Percentiles rank a stretch among this genome's conserved stretches.
Conservation (phyloP, 352 stramenopile species). For the Phytophthora vignae region DNA sequence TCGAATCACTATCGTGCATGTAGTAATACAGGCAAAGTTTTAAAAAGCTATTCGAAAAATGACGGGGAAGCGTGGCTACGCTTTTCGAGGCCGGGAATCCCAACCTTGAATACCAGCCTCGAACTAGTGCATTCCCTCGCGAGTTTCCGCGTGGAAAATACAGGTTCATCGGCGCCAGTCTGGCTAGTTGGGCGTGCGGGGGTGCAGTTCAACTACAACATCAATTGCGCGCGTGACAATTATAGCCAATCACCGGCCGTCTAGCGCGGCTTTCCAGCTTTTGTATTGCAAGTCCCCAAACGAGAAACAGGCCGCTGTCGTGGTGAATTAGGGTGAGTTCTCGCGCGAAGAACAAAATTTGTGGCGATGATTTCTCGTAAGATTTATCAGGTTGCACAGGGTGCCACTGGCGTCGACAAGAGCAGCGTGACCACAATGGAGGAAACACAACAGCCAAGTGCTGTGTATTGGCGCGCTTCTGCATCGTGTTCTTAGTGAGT, state of each 20-base stretch:
- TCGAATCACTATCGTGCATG: too few relatives aligned
- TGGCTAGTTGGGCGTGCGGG: conserved; percentile 9
- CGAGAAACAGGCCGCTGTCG: conserved; percentile 16
- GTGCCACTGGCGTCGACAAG: not conserved
- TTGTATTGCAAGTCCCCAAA: not conserved
- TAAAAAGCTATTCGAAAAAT: not conserved
- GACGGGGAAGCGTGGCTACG: not conserved
- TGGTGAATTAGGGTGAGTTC: conserved; percentile 2
- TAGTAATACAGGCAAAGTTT: not conserved
- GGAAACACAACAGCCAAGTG: not conserved
- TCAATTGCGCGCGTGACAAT: not conserved
- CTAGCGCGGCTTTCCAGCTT: conserved; percentile 9
- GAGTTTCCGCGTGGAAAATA: conserved; percentile 19
- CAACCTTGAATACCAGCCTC: conserved; percentile 7
- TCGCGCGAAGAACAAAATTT: conserved; percentile 16
- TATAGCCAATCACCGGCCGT: conserved; percentile 11
- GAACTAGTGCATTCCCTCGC: conserved; percentile 13
- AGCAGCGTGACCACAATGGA: not conserved
- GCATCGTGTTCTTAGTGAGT: not conserved
- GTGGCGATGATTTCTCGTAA: conserved; percentile 12
- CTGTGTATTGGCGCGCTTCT: not conserved
- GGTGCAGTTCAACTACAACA: conserved; percentile 15
- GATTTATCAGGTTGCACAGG: conserved; percentile 8
- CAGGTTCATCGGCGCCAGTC: conserved; percentile 13
- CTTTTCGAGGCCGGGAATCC: not conserved